Evolutionary conservation across 495 filamentous ascomycete species (phyloP).

Genomic region (Parathielavia appendiculata): DNA sequence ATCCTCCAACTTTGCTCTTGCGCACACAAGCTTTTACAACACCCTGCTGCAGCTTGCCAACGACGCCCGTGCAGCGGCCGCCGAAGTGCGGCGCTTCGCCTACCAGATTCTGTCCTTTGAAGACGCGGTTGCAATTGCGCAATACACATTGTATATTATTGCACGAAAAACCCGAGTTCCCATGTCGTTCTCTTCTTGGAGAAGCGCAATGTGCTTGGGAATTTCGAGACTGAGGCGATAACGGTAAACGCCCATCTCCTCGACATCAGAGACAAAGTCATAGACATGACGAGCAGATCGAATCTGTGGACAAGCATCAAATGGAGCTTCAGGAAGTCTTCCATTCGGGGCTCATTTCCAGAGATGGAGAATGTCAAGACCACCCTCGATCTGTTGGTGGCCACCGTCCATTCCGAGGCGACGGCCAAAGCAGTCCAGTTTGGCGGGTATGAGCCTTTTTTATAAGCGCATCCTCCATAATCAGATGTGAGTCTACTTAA

Average conservation of each 20-base stretch:
- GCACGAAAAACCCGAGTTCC: background rate
- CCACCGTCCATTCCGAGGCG: background rate
- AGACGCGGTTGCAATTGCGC: background rate
- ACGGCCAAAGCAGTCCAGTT: no score
- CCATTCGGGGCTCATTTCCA: background rate
- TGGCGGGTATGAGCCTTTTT: no score
- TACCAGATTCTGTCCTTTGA: background rate
- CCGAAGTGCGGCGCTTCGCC: background rate
- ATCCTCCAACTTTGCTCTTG: background rate
- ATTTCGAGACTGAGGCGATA: background rate
- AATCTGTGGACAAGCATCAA: background rate
- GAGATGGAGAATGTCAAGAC: conserved; percentile 4
- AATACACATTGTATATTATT: background rate
- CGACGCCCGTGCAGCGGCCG: background rate
- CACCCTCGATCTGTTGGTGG: background rate
- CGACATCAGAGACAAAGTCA: background rate
- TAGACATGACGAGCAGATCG: background rate
- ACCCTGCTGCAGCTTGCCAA: background rate
- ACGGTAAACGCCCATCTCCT: background rate
- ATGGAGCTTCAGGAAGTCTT: background rate
- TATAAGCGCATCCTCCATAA: no score
- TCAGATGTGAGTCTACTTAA: background rate
- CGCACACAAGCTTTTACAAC: background rate
- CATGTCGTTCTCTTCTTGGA: background rate
- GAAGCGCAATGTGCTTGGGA: background rate